Base-by-base conservation (phyloP, 129 eudicot genomes). In the Tagetes patula region DNA sequence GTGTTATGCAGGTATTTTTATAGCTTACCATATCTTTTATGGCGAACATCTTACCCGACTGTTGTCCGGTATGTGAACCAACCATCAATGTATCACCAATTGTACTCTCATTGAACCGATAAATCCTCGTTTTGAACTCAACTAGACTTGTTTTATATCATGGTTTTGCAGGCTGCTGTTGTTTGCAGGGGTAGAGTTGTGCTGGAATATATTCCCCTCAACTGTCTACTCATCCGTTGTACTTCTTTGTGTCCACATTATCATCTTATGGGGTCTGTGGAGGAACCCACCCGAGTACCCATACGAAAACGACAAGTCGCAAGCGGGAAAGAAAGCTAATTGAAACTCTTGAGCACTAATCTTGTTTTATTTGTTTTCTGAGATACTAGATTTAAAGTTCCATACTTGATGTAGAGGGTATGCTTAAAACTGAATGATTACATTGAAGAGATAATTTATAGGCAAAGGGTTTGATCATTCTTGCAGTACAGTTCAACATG, bases 161-260 rank as follows among this genome's bases (percentile, higher is more conserved):
- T 64, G 46, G 60, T 59, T 34, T 46, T 84, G 91, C 89, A 92
- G 96, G 74, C 41, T 92, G 78, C 8, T 85, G 34, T 75, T 91
- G 87, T 92, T 92, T 72, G 79, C 43, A 40, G 85, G 75, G 32
- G 93, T 92, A 55, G 97, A 92, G 80, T 70, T 80, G 5, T 87
- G 97, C 71, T 92, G 97, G 97, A 92, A 92, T 65, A 85, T 92
- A 48, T 92, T 76, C 66, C 97, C 97, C 43, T 88, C 97, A 2
- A 87, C 79, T 6, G 47, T 47, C 27, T 86, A 88, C 75, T 92
- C 97, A 33, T 92, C 96, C 1, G 33, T 67, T 34, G 55, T 75
- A 45, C 96, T 92, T 49, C 83, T 92, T 38, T 79, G 64, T 65
- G 65, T 84, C 48, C 96, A 89, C 80, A 53, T 88, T 10, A 11